phyloP scores from a whole-genome alignment of 192 early-diverging fungal genomes.

The Mortierella hygrophila region DNA sequence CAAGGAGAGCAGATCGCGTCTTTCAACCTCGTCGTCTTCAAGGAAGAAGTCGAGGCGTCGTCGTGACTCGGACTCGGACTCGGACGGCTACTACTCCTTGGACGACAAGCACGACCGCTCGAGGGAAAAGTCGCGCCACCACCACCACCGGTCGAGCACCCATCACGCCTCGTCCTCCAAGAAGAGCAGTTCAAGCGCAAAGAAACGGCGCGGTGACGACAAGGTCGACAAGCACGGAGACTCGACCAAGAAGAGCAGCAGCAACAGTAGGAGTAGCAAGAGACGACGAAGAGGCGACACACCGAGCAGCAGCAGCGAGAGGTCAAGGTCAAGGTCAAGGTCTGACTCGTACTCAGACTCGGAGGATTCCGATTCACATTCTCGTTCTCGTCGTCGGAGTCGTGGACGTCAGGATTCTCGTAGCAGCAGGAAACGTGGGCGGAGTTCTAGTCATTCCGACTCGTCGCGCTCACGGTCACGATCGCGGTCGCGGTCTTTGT shows the following conservation, averaged over 20 bases:
- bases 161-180: not conserved
- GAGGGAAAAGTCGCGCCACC: not conserved
- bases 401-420: not conserved
- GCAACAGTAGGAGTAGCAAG: not conserved
- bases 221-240: not conserved
- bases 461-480: not conserved
- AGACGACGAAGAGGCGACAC: not conserved
- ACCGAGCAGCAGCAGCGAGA: constrained; percentile 6
- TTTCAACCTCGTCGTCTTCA: not conserved
- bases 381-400: not conserved
- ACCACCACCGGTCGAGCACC: too few species aligned
- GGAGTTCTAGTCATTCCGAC: not conserved
- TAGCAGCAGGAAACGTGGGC: not conserved
- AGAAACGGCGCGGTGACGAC: not conserved
- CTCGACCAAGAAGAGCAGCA: not conserved
- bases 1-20: not conserved
- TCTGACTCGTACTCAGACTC: not conserved
- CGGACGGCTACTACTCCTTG: not conserved
- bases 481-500: too few species aligned
- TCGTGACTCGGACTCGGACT: not conserved
- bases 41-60: constrained; percentile 10
- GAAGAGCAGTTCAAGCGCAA: not conserved
- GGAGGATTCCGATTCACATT: not conserved
- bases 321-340: not conserved
- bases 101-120: not conserved